These are phyloP conservation scores for Exophiala aquamarina DNA, from an alignment of 2,329 filamentous ascomycete genomes.

Conservation along the genomic window DNA sequence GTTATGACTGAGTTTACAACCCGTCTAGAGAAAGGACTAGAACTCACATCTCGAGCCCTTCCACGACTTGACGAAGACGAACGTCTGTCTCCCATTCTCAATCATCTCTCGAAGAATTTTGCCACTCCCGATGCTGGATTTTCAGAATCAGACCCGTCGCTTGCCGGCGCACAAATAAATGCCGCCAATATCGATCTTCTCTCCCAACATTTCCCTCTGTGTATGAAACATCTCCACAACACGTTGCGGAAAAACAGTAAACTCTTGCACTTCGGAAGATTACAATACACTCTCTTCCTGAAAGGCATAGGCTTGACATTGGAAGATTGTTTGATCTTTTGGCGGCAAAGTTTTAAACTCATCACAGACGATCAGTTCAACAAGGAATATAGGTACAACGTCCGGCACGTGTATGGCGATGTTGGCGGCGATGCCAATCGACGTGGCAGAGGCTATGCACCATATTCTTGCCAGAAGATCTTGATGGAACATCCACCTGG, in stretches of 20 bases:
- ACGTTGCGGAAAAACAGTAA: slow-evolving; percentile 84
- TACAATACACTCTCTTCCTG: slow-evolving; percentile 95
- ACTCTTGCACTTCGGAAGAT: slow-evolving; percentile 86
- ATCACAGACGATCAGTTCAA: slow-evolving; percentile 94
- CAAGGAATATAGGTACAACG: slow-evolving; percentile 96
- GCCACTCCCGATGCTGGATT: slow-evolving; percentile 86
- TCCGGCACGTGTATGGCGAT: slow-evolving; percentile 92
- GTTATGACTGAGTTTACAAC: slow-evolving; percentile 82
- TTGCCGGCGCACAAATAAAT: slow-evolving; percentile 71
- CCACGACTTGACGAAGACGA: slow-evolving; percentile 96
- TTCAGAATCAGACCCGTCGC: slow-evolving; percentile 62
- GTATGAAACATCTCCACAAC: slow-evolving; percentile 89
- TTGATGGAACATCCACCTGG: slow-evolving; percentile 85
- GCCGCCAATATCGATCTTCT: slow-evolving; percentile 78
- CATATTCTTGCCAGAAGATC: slow-evolving; percentile 93
- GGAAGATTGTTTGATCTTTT: slow-evolving; percentile 91
- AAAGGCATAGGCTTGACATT: slow-evolving; percentile 91
- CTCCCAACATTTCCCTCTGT: slow-evolving; percentile 80
- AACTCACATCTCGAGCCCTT: slow-evolving; percentile 87
- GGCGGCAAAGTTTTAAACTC: slow-evolving; percentile 81
- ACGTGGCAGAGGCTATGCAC: slow-evolving; percentile 81
- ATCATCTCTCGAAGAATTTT: slow-evolving; percentile 93
- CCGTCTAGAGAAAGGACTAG: slow-evolving; percentile 76
- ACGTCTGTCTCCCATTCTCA: slow-evolving; percentile 72
- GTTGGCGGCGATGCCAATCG: slow-evolving; percentile 90